phyloP scores from a whole-genome alignment of 2,329 filamentous ascomycete species.

The Cyphellophora attinorum region DNA sequence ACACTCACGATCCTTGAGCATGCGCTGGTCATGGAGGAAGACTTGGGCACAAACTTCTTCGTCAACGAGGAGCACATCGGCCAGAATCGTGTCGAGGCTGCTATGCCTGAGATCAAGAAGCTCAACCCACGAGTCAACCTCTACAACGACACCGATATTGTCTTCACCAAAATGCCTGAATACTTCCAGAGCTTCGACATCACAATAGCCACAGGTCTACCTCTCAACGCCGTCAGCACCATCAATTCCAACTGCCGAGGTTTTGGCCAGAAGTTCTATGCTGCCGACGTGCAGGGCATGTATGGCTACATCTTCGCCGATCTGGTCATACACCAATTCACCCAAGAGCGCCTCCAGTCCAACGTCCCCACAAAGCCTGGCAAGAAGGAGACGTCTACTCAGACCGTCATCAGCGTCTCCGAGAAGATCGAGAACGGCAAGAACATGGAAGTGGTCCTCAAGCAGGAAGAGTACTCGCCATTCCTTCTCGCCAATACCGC shows the following conservation, averaged over 20 bases:
- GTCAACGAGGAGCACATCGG: conserved; percentile 64
- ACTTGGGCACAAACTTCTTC: conserved; percentile 78
- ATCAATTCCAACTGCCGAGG: conserved; percentile 83
- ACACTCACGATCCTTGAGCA: conserved; percentile 83
- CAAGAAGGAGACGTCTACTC: conserved; percentile 64
- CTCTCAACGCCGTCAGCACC: conserved; percentile 61
- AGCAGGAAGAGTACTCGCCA: conserved; percentile 82
- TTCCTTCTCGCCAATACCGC: conserved; percentile 78
- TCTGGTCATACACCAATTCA: conserved; percentile 79
- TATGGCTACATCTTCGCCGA: conserved; percentile 96
- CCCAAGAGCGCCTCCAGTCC: conserved; percentile 73
- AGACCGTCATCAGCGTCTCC: conserved; percentile 62
- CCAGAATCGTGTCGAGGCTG: conserved; percentile 73
- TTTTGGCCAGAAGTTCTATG: conserved; percentile 75
- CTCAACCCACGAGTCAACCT: conserved; percentile 84
- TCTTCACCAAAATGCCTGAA: conserved; percentile 57
- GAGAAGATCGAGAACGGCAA: conserved; percentile 61
- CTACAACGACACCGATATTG: conserved; percentile 57
- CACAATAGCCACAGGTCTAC: conserved; percentile 80
- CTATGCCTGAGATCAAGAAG: conserved; percentile 65
- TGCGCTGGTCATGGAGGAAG: conserved; percentile 62
- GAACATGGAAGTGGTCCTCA: conserved; percentile 75
- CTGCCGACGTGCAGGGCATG: conserved; percentile 74
- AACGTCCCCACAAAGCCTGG: conserved; percentile 54
- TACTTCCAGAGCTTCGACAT: conserved; percentile 77